These are phyloP conservation scores for Brassica cretica DNA, from an alignment of 345 rosid genomes.

Conservation along the genomic window DNA sequence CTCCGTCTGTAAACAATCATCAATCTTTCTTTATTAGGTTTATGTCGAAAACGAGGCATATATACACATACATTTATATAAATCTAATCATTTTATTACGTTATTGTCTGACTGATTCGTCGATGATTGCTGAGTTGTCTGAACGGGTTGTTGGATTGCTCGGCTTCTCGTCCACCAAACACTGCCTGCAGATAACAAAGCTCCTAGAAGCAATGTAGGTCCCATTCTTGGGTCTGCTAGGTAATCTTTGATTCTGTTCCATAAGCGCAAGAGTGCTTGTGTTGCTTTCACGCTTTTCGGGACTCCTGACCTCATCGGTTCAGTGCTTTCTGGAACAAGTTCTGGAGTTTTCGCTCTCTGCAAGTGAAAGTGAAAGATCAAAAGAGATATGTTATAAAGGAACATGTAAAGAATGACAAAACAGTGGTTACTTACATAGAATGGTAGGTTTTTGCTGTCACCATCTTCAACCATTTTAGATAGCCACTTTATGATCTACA, in stretches of 20 bases:
- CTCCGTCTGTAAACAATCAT: constrained; percentile 37
- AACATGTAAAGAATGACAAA: constrained; percentile 11
- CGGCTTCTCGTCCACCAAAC: constrained; percentile 73
- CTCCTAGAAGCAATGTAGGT: constrained; percentile 74
- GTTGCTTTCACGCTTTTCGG: constrained; percentile 64
- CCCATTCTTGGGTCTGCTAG: constrained; percentile 83
- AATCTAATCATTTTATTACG: constrained; percentile 36
- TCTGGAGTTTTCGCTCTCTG: constrained; percentile 83
- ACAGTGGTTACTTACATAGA: constrained; percentile 51
- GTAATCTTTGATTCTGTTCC: constrained; percentile 44
- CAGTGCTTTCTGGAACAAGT: constrained; percentile 77
- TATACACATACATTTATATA: background rate
- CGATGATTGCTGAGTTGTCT: constrained; percentile 39
- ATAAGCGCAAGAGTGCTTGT: constrained; percentile 42
- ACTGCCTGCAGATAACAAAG: constrained; percentile 68
- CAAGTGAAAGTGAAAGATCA: constrained; percentile 22
- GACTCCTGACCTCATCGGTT: constrained; percentile 67
- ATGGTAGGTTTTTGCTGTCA: constrained; percentile 76
- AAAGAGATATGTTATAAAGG: background rate
- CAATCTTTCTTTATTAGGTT: constrained; percentile 8
- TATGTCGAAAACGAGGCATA: background rate
- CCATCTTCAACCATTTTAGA: constrained; percentile 81
- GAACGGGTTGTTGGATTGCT: constrained; percentile 40
- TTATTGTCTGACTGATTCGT: constrained; percentile 40
- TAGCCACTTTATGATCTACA: constrained; percentile 76